Evolutionary conservation across 176 grass and related monocot species (phyloP).

Genomic region (Eremochloa ophiuroides): DNA sequence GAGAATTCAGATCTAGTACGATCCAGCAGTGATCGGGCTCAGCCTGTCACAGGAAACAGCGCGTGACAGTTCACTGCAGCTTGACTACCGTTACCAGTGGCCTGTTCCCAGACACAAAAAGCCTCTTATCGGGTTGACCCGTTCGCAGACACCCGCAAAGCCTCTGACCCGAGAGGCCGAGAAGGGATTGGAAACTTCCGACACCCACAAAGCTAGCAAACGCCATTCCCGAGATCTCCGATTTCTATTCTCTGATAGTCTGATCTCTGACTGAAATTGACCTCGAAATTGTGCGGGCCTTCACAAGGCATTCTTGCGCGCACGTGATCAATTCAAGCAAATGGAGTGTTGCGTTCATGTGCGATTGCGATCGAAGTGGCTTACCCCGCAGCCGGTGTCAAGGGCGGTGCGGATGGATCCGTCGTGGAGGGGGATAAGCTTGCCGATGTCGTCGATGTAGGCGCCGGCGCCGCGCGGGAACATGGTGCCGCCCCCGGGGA

Average conservation of each 20-base stretch:
- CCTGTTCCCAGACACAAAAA: not conserved
- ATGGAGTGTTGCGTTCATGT: not conserved
- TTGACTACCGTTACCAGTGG: slow-evolving; percentile 3
- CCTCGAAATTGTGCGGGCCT: not conserved
- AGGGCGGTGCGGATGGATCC: slow-evolving; percentile 87
- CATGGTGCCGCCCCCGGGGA: slow-evolving; percentile 95
- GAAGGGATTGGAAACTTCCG: slow-evolving; percentile 14
- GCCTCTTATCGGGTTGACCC: slow-evolving; percentile 14
- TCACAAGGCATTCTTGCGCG: not conserved
- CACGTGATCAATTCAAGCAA: not conserved
- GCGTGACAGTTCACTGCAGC: not conserved
- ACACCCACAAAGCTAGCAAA: slow-evolving; percentile 29
- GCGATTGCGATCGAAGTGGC: not conserved
- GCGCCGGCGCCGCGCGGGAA: slow-evolving; percentile 77
- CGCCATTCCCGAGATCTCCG: slow-evolving; percentile 35
- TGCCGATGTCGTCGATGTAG: slow-evolving; percentile 83
- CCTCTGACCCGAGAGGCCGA: not conserved
- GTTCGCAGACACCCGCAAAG: not conserved
- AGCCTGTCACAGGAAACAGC: not conserved
- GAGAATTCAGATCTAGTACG: not conserved
- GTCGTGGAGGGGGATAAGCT: slow-evolving; percentile 65
- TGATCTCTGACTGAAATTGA: slow-evolving; percentile 13
- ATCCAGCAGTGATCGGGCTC: not conserved
- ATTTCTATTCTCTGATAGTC: slow-evolving; percentile 4
- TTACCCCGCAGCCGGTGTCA: slow-evolving; percentile 95